Conservation (phyloP, 208 protist genomes). For the Herpetomonas samuelpessoai region DNA sequence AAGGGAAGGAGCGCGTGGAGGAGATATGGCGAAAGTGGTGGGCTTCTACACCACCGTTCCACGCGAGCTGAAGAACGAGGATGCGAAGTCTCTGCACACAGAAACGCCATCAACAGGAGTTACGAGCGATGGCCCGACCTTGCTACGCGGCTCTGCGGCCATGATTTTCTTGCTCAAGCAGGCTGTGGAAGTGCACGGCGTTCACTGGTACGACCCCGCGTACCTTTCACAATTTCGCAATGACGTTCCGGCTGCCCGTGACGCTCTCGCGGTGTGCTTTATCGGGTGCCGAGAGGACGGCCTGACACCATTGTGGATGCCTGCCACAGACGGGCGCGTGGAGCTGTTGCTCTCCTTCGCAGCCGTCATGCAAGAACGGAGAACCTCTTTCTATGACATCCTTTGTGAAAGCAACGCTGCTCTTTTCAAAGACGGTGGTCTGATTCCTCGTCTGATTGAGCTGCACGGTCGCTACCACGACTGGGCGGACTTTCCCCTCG, state of each 20-base stretch:
- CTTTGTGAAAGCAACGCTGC: slow-evolving; percentile 35
- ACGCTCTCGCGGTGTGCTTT: slow-evolving; percentile 55
- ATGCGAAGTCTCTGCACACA: background rate
- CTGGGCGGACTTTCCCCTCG: slow-evolving; percentile 14
- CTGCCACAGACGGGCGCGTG: slow-evolving; percentile 50
- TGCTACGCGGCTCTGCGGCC: slow-evolving; percentile 72
- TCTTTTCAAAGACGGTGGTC: slow-evolving; percentile 44
- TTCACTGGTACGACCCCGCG: slow-evolving; percentile 61
- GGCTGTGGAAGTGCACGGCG: slow-evolving; percentile 49
- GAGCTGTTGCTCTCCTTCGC: slow-evolving; percentile 55
- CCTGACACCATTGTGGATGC: slow-evolving; percentile 71
- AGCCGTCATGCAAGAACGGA: slow-evolving; percentile 12
- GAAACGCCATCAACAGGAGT: background rate
- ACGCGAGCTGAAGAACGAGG: background rate
- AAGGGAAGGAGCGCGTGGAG: too few species aligned
- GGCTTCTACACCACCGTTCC: slow-evolving; percentile 46
- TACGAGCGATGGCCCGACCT: background rate
- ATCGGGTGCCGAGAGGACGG: slow-evolving; percentile 52
- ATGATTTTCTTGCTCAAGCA: slow-evolving; percentile 71
- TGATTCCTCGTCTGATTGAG: slow-evolving; percentile 47
- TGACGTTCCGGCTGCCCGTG: slow-evolving; percentile 23
- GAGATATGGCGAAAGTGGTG: slow-evolving; percentile 22
- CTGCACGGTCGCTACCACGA: slow-evolving; percentile 76
- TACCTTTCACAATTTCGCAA: slow-evolving; percentile 39
- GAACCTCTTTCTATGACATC: slow-evolving; percentile 52